Evolutionary conservation across 257 asterid genomes (phyloP).

Genomic region (Nicotiana noctiflora): DNA sequence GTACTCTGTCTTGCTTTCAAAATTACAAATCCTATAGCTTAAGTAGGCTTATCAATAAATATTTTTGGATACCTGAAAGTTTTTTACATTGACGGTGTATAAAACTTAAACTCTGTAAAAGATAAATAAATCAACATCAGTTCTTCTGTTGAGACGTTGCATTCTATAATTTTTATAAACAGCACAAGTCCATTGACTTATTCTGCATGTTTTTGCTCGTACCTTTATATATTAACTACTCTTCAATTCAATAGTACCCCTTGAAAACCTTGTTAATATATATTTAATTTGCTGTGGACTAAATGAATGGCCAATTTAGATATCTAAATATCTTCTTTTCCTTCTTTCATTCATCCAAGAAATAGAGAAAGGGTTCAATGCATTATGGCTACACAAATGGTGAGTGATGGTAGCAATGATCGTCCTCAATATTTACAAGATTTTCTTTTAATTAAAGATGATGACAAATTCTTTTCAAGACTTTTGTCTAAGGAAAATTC

Average conservation of each 20-base stretch:
- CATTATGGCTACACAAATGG: neutral
- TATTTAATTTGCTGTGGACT: neutral
- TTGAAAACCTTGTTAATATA: neutral
- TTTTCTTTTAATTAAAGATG: slow-evolving; percentile 23
- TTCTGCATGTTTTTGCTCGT: neutral
- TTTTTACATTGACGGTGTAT: no score
- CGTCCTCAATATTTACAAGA: slow-evolving; percentile 15
- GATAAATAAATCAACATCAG: neutral
- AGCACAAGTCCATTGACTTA: neutral
- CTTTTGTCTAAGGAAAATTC: slow-evolving; percentile 39
- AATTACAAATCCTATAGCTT: no score
- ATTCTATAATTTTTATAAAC: neutral
- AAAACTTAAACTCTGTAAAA: no score
- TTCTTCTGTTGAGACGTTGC: neutral
- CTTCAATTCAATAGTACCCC: neutral
- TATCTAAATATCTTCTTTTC: neutral
- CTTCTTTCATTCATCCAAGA: neutral
- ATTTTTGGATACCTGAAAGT: no score
- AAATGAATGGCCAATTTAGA: neutral
- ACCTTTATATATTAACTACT: neutral
- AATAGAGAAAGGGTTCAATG: neutral
- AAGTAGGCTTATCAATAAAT: no score
- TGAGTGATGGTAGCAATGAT: slow-evolving; percentile 7
- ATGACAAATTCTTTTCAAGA: slow-evolving; percentile 33
- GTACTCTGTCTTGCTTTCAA: no score